Percentiles rank a stretch among this genome's conserved stretches.
These are phyloP conservation scores for Cryptococcus sp. DNA, from an alignment of 1,284 basidiomycete species.

Conservation along the genomic window DNA sequence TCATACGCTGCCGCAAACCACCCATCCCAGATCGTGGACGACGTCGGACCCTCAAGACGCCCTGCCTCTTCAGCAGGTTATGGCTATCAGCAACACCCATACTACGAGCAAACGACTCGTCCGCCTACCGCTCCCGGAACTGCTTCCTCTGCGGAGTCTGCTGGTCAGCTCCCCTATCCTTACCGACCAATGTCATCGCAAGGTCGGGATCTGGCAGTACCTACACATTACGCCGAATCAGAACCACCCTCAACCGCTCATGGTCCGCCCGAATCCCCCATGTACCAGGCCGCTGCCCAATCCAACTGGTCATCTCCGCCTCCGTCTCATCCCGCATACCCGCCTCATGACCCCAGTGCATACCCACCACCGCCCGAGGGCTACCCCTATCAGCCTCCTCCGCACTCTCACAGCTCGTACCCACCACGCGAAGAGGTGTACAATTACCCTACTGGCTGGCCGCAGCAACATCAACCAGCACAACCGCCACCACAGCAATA, in stretches of 20 bases:
- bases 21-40: slow-evolving; percentile 18
- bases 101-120: slow-evolving; percentile 34
- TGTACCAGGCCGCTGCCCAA: slow-evolving; percentile 34
- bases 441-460: slow-evolving; percentile 18
- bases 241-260: slow-evolving; percentile 48
- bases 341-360: slow-evolving; percentile 30
- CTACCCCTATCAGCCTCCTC: slow-evolving; percentile 28
- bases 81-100: slow-evolving; percentile 27
- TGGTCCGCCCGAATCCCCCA: slow-evolving; percentile 47
- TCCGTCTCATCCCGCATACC: slow-evolving; percentile 31
- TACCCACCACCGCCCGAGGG: slow-evolving; percentile 37
- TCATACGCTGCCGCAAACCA: slow-evolving; percentile 27
- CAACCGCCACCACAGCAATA: slow-evolving; percentile 7
- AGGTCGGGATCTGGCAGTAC: slow-evolving; percentile 43
- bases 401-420: slow-evolving; percentile 22
- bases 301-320: slow-evolving; percentile 44
- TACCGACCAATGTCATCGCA: slow-evolving; percentile 48
- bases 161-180: slow-evolving; percentile 37
- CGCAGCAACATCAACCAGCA: slow-evolving; percentile 1
- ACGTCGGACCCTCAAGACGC: slow-evolving; percentile 41
- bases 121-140: slow-evolving; percentile 38
- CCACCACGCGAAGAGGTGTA: slow-evolving; percentile 26
- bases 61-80: slow-evolving; percentile 39
- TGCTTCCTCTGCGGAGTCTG: slow-evolving; percentile 28
- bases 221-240: slow-evolving; percentile 48